These are phyloP conservation scores for Aspergillus tamarii DNA, from an alignment of 2,329 filamentous ascomycete genomes.

Conservation along the genomic window DNA sequence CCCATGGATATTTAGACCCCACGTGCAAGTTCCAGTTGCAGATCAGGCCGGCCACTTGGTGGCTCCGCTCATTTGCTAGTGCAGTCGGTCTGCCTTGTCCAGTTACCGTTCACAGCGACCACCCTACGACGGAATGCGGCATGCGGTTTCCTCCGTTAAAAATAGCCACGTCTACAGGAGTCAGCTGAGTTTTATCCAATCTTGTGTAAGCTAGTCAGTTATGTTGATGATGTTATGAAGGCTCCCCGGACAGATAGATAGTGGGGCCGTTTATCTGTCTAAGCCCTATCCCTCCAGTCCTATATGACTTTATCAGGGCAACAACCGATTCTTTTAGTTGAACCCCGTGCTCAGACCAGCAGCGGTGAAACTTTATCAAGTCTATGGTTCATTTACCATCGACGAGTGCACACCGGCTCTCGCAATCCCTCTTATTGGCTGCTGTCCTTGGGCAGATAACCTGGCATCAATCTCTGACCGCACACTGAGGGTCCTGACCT, in stretches of 20 bases:
- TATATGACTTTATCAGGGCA: background rate
- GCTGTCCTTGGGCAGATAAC: background rate
- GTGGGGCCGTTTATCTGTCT: background rate
- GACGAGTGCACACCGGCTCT: background rate
- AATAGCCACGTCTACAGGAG: background rate
- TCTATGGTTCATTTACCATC: background rate
- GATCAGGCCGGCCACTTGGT: background rate
- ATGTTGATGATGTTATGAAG: background rate
- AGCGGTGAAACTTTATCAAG: background rate
- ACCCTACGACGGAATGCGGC: background rate
- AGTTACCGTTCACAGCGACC: background rate
- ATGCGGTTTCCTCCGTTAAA: background rate
- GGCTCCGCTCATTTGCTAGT: background rate
- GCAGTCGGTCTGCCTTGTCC: background rate
- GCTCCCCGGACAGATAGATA: no score
- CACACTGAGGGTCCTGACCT: background rate
- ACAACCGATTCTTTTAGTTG: background rate
- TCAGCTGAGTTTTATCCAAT: background rate
- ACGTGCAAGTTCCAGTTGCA: background rate
- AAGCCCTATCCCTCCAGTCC: background rate
- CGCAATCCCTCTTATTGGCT: background rate
- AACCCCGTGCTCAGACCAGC: background rate
- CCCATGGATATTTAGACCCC: background rate
- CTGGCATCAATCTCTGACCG: background rate
- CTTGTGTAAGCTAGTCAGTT: background rate